A percentile compares a stretch with the other conserved stretches of the same genome.
These are phyloP conservation scores for Eimeria praecox DNA, from an alignment of 169 alveolate genomes.

Conservation along the genomic window DNA sequence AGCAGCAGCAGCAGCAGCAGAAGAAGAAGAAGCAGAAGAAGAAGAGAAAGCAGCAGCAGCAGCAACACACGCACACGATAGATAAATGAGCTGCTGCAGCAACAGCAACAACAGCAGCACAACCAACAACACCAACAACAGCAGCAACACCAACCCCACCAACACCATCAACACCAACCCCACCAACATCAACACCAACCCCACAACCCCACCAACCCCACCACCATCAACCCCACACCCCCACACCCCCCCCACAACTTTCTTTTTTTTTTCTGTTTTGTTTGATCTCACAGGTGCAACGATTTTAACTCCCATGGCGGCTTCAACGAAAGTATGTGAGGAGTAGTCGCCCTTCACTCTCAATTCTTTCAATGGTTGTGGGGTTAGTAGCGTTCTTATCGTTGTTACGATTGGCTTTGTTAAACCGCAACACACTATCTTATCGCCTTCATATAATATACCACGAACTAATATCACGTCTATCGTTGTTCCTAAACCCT, in stretches of 20 bases:
- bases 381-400: slow-evolving; percentile 98
- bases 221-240: too few relatives aligned
- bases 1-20: neutral
- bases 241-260: too few relatives aligned
- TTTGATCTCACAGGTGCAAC: slow-evolving; percentile 93
- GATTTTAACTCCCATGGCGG: slow-evolving; percentile 96
- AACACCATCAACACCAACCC: too few relatives aligned
- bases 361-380: slow-evolving; percentile 99
- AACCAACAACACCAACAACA: too few relatives aligned
- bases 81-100: slow-evolving; percentile 11
- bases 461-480: slow-evolving; percentile 99
- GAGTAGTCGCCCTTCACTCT: slow-evolving; percentile 99
- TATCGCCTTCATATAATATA: slow-evolving; percentile 96
- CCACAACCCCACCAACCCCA: too few relatives aligned
- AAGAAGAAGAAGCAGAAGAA: neutral
- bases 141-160: too few relatives aligned
- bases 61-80: too few relatives aligned
- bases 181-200: too few relatives aligned
- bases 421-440: slow-evolving; percentile 97
- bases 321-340: slow-evolving; percentile 95
- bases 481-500: slow-evolving; percentile 99
- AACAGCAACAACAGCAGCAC: neutral
- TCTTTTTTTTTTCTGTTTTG: too few relatives aligned
- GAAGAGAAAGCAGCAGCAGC: neutral
- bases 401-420: slow-evolving; percentile 98